Evolutionary conservation across 2,329 filamentous ascomycete genomes (phyloP).

Genomic region (Phoma herbarum): DNA sequence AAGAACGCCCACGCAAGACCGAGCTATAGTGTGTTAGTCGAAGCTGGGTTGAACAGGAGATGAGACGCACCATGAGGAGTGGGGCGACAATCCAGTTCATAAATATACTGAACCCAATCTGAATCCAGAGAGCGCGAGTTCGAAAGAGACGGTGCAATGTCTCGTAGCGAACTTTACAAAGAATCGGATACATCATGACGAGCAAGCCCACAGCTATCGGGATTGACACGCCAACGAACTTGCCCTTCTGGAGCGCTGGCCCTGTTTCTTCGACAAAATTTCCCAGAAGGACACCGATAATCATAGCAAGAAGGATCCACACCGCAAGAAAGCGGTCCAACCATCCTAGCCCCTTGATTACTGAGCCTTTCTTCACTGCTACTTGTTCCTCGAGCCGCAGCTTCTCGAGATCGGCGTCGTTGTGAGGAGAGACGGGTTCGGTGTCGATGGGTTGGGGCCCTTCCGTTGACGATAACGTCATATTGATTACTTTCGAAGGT

Average conservation of each 20-base stretch:
- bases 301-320: constrained; percentile 10
- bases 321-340: constrained; percentile 7
- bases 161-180: constrained; percentile 9
- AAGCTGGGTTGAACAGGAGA: constrained; percentile 5
- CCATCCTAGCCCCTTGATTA: constrained; percentile 3
- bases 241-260: constrained; percentile 8
- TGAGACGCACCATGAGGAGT: constrained; percentile 5
- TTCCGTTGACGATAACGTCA: constrained; percentile 7
- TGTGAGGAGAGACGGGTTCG: constrained; percentile 7
- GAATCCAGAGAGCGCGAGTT: constrained; percentile 8
- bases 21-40: constrained; percentile 6
- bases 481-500: constrained; percentile 4
- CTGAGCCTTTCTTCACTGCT: constrained; percentile 4
- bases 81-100: constrained; percentile 8
- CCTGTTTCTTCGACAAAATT: constrained; percentile 9
- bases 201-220: constrained; percentile 7
- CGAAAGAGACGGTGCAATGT: constrained; percentile 7
- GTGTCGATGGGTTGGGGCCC: constrained; percentile 3
- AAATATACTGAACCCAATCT: constrained; percentile 8
- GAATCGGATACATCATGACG: constrained; percentile 9
- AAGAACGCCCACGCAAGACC: constrained; percentile 9
- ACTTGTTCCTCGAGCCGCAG: constrained; percentile 4
- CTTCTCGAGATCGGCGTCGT: constrained; percentile 5
- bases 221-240: constrained; percentile 8
- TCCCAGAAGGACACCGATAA: constrained; percentile 5